Evolutionary conservation across 306 rosid genomes (phyloP), one percentile per base, ranked within the genome.

Genomic region (Astragalus membranaceus): DNA sequence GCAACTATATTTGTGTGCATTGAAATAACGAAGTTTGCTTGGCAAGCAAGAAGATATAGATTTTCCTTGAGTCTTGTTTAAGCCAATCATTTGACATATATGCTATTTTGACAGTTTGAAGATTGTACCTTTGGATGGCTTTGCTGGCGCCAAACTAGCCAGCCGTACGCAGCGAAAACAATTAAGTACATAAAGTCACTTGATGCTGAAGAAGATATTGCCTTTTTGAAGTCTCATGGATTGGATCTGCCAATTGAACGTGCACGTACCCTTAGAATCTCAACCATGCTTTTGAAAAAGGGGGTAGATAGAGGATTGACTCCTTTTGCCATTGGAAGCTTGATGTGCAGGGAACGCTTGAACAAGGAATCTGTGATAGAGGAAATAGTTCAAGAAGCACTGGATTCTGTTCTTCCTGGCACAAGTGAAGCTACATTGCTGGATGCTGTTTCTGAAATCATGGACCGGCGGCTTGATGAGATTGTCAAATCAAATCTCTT

Each of bases 71-170:
- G 58, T 17, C 8, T 63, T 62, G 36, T 35, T 70, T 77, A 16
- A 70, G 10, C 77, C 61, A 52, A 36, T 78, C 32, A 65, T 57
- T 79, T 79, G 60, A 82, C 76, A 11, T 44, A 20, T 70, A 70
- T 80, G 42, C 13, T 71, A 37, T 70, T 32, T 35, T 55, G 74
- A 82, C 88, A 91, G 96, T 89, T 92, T 72, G 96, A 92, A 83
- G 97, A 92, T 83, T 87, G 95, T 63, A 89, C 97, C 52, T 92
- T 92, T 59, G 97, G 89, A 69, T 92, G 97, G 97, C 92, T 92
- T 33, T 89, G 87, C 70, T 92, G 97, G 97, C 92, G 96, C 35
- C 97, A 92, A 83, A 87, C 97, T 32, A 85, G 78, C 51, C 73
- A 85, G 74, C 88, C 92, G 5, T 92, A 85, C 80, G 79, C 87